Evolutionary conservation across 805 yeast genomes (phyloP), one percentile per base, ranked within the genome.

Genomic region (Schizosaccharomyces lindneri): DNA sequence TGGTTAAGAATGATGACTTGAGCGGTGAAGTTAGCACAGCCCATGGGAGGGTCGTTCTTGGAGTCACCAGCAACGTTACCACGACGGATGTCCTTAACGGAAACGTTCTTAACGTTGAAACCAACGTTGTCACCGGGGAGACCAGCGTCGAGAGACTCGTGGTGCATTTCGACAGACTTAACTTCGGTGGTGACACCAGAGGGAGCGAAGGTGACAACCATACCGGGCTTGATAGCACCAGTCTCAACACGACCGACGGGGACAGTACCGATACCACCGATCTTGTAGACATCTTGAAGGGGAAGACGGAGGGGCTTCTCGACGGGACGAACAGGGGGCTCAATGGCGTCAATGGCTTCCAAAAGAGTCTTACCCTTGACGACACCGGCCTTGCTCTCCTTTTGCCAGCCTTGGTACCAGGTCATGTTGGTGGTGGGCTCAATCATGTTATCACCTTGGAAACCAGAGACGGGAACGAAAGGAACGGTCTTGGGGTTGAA

Each of bases 191-290:
- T 82, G 73, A 84, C 87, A 76, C 86, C 87, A 72, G 89, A 85
- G 76, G 95, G 95, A 74, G 94, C 88, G 71, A 85, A 84, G 72
- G 86, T 78, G 66, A 85, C 89, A 72, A 85, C 82, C 87, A 85
- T 85, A 79, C 93, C 94, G 72, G 90, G 82, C 81, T 85, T 84
- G 78, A 85, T 85, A 68, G 81, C 77, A 81, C 95, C 95, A 75
- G 94, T 85, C 81, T 85, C 93, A 72, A 85, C 88, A 80, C 93
- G 84, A 72, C 94, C 95, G 79, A 84, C 87, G 76, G 93, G 90
- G 79, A 85, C 94, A 72, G 90, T 83, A 71, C 88, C 89, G 72
- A 84, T 82, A 79, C 86, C 89, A 80, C 90, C 90, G 73, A 85
- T 85, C 87, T 84, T 84, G 88, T 85, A 84, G 71, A 85, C 87